Conservation (phyloP, 2,329 filamentous ascomycete species). For the Aureobasidium namibiae region DNA sequence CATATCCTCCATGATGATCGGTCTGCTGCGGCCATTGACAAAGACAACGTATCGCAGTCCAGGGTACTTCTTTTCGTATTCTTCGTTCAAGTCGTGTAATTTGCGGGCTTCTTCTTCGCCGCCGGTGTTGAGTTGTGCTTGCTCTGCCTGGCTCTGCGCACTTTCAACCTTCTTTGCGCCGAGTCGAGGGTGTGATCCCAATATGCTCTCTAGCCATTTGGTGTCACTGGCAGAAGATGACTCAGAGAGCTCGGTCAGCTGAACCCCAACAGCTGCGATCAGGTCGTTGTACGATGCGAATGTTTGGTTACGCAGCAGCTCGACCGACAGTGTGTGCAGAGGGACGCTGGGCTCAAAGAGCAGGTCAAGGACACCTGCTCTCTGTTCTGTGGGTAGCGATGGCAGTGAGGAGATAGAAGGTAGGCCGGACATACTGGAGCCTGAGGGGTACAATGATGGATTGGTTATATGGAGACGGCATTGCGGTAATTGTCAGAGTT, state of each 20-base stretch:
- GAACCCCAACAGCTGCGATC: slow-evolving; percentile 56
- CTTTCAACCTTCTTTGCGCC: slow-evolving; percentile 78
- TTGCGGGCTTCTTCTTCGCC: slow-evolving; percentile 45
- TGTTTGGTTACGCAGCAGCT: slow-evolving; percentile 50
- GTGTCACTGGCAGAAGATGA: slow-evolving; percentile 43
- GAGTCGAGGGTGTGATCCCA: slow-evolving; percentile 75
- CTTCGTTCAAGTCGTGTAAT: slow-evolving; percentile 58
- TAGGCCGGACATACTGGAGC: slow-evolving; percentile 31
- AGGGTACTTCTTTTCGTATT: slow-evolving; percentile 75
- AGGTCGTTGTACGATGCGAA: slow-evolving; percentile 63
- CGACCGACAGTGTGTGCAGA: slow-evolving; percentile 64
- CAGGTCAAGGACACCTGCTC: slow-evolving; percentile 58
- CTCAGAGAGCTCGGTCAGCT: slow-evolving; percentile 53
- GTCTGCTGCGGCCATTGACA: slow-evolving; percentile 70
- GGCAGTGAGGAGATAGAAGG: slow-evolving; percentile 52
- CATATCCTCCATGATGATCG: slow-evolving; percentile 78
- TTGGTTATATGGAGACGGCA: not conserved
- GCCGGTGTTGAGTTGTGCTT: slow-evolving; percentile 58
- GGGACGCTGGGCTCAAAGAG: slow-evolving; percentile 77
- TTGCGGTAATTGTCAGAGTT: not conserved
- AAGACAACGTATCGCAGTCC: slow-evolving; percentile 86
- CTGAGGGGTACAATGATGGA: not conserved
- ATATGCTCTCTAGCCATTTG: slow-evolving; percentile 58
- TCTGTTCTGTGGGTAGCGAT: slow-evolving; percentile 45
- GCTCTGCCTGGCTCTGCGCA: slow-evolving; percentile 70